phyloP scores from a whole-genome alignment of 352 stramenopile species.

The Pythium chondricola region DNA sequence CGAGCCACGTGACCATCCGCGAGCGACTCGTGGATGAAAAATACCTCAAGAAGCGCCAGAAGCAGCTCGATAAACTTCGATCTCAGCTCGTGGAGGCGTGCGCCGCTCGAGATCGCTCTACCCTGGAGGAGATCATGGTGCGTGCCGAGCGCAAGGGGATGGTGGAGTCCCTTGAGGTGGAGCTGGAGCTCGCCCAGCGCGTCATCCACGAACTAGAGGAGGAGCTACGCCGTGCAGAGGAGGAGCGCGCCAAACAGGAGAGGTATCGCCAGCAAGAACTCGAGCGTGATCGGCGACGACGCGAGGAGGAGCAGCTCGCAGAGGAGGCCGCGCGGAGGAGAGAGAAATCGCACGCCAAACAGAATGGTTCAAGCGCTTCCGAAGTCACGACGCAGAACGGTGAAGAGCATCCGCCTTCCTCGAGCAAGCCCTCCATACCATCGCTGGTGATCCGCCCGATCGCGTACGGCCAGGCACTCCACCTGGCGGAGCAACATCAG shows the following conservation, averaged over 20 bases:
- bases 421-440: slow-evolving; percentile 8
- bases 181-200: slow-evolving; percentile 36
- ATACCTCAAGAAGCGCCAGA: slow-evolving; percentile 71
- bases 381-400: background rate
- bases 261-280: slow-evolving; percentile 27
- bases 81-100: slow-evolving; percentile 35
- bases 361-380: background rate
- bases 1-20: slow-evolving; percentile 22
- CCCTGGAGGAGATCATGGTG: slow-evolving; percentile 57
- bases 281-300: slow-evolving; percentile 8
- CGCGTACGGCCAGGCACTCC: slow-evolving; percentile 61
- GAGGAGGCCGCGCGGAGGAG: background rate
- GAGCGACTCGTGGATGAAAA: slow-evolving; percentile 67
- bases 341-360: background rate
- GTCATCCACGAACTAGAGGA: slow-evolving; percentile 36
- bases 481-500: slow-evolving; percentile 59
- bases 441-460: slow-evolving; percentile 67
- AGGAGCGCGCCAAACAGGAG: slow-evolving; percentile 14
- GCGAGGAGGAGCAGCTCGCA: slow-evolving; percentile 5
- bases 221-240: slow-evolving; percentile 14
- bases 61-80: slow-evolving; percentile 68
- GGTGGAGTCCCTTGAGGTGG: slow-evolving; percentile 48
- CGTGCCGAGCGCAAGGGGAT: slow-evolving; percentile 74
- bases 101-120: slow-evolving; percentile 27
- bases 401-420: background rate